phyloP scores from a whole-genome alignment of 495 filamentous ascomycete species.

The Antarctomyces pellizariae region DNA sequence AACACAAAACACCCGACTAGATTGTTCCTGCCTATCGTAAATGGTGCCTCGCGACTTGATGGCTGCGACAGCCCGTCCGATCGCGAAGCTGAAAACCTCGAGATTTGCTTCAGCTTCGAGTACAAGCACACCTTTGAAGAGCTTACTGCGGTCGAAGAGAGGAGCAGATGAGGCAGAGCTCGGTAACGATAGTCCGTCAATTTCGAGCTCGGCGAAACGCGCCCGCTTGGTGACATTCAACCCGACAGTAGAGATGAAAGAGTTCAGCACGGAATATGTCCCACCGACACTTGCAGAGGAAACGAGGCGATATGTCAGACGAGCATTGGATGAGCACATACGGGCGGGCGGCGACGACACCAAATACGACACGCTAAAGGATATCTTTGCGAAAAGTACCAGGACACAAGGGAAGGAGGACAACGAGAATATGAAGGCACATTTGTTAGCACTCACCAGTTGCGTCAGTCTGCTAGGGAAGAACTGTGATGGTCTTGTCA shows the following conservation, averaged over 20 bases:
- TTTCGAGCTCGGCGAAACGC: constrained; percentile 32
- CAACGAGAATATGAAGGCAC: constrained; percentile 33
- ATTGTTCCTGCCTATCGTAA: too few relatives aligned
- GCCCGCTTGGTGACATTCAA: constrained; percentile 46
- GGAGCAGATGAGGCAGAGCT: constrained; percentile 18
- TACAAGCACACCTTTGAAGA: too few relatives aligned
- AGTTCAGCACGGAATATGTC: constrained; percentile 27
- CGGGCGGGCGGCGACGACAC: constrained; percentile 44
- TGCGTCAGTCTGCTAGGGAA: constrained; percentile 46
- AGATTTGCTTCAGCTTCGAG: too few relatives aligned
- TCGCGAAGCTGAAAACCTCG: too few relatives aligned
- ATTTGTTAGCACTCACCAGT: constrained; percentile 55
- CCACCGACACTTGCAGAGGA: too few relatives aligned
- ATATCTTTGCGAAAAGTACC: constrained; percentile 31
- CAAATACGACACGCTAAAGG: constrained; percentile 49
- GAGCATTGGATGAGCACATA: constrained; percentile 44
- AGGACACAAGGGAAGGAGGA: constrained; percentile 18
- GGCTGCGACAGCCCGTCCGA: too few relatives aligned
- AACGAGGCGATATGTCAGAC: too few relatives aligned
- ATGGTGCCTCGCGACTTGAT: too few relatives aligned
- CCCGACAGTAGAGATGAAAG: constrained; percentile 37
- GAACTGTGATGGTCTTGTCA: constrained; percentile 50
- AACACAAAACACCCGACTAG: too few relatives aligned
- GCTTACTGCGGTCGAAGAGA: too few relatives aligned
- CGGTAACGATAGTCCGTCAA: constrained; percentile 19